Base-by-base conservation (phyloP, 2,329 filamentous ascomycete species). In the Fusarium irregulare region DNA sequence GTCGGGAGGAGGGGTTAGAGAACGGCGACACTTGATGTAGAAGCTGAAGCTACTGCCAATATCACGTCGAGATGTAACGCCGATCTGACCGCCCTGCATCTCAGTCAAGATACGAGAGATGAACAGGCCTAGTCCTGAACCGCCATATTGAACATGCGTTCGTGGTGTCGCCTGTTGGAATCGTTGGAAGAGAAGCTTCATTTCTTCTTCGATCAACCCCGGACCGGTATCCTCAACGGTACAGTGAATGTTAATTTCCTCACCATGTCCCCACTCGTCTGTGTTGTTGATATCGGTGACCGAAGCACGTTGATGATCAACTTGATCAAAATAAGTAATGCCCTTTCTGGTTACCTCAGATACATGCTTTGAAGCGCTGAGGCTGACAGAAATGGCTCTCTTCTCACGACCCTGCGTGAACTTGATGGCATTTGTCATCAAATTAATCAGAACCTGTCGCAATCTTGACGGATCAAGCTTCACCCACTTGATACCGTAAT, bases 81-180 rank as follows among this genome's bases (percentile, higher is more conserved):
- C 91, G 58, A 94, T 93, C 76, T 93, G 91, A 4, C 92, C 92
- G 16, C 92, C 92, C 79, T 94, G 92, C 51, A 94, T 81, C 76
- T 94, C 91, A 3, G 91, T 92, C 50, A 94, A 81, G 72, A 92
- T 91, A 40, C 91, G 86, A 7, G 89, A 93, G 76, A 94, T 94
- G 80, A 93, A 94, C 2, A 94, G 81, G 1, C 91, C 91, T 1
- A 93, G 80, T 0, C 91, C 91, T 1, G 88, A 91, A 10, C 91
- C 91, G 23, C 91, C 91, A 66, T 92, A 93, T 67, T 91, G 88
- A 4, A 92, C 89, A 73, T 93, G 91, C 0, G 90, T 92, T 28
- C 89, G 84, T 6, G 89, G 89, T 10, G 87, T 88, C 1, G 90
- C 89, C 75, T 92, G 90, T 14, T 89, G 89, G 76, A 92, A 92